A percentile compares a stretch with the other conserved stretches of the same genome.
Conservation (phyloP, 2,329 filamentous ascomycete genomes). For the Coleophoma crateriformis region DNA sequence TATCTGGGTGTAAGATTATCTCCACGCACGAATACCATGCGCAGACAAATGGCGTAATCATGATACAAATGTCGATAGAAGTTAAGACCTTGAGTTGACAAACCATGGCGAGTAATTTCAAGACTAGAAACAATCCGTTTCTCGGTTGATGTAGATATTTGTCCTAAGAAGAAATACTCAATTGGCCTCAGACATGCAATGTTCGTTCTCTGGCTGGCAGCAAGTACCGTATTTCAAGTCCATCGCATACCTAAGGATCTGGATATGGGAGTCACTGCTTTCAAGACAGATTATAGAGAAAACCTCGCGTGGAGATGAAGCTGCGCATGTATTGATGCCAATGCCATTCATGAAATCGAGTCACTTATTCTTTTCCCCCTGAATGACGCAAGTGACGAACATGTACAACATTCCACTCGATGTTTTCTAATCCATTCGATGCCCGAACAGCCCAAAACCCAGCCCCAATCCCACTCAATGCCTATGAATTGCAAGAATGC, state of each 20-base stretch:
- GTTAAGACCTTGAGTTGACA: not conserved
- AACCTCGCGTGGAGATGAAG: no score
- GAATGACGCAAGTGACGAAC: not conserved
- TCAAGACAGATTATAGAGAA: no score
- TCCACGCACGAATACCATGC: not conserved
- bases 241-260: no score
- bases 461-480: not conserved
- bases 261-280: no score
- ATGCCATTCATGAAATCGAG: no score
- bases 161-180: no score
- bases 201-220: no score
- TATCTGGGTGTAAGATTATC: not conserved
- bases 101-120: not conserved
- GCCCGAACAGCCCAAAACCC: not conserved
- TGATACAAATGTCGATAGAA: not conserved
- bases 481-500: not conserved
- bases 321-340: no score
- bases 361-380: not conserved
- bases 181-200: no score
- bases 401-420: not conserved
- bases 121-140: not conserved
- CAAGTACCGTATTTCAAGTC: no score
- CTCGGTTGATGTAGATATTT: not conserved
- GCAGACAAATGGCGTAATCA: not conserved
- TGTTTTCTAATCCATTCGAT: not conserved